Base-by-base conservation (phyloP, 2,329 filamentous ascomycete species). In the Fusarium musae region DNA sequence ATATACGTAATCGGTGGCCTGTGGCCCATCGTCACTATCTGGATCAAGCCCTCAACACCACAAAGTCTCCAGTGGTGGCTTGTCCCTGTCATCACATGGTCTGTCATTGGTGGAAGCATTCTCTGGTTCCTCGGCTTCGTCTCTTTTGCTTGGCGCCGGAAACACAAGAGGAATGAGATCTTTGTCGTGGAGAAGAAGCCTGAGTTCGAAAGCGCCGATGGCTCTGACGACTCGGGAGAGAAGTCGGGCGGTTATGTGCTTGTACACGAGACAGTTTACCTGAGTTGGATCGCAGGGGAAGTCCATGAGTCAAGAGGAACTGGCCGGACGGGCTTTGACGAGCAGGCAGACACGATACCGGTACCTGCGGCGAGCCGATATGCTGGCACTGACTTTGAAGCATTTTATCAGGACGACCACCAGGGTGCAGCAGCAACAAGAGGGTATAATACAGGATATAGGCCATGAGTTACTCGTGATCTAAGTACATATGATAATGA, bases 91-190 rank as follows among this genome's bases (percentile, higher is more conserved):
- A 78, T 82, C 26, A 78, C 78, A 7, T 81, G 80, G 78, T 60
- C 73, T 23, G 65, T 82, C 56, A 76, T 82, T 11, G 74, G 43
- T 7, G 65, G 77, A 9, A 77, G 78, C 10, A 28, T 72, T n/a
- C 53, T 79, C 7, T 82, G 81, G 81, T 82, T 79, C 67, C 58
- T 82, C 2, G 80, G 80, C n/a, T 82, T 82, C 62, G 36, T 81
- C 6, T 70, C 73, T 10, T 70, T 80, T 19, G 80, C 81, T 1
- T 75, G 75, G 66, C 73, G 72, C 26, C 77, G 75, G 6, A 78
- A 80, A 39, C 70, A 75, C 16, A 80, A 76, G 59, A 66, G 79
- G 17, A 78, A 80, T 39, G 75, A 79, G 32, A 78, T 81, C 28
- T 82, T 82, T 44, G 75, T 81, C 12, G 78, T 80, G 13, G 80